These are phyloP conservation scores for Diaporthe sp. DNA, from an alignment of 2,329 filamentous ascomycete genomes.

Conservation along the genomic window DNA sequence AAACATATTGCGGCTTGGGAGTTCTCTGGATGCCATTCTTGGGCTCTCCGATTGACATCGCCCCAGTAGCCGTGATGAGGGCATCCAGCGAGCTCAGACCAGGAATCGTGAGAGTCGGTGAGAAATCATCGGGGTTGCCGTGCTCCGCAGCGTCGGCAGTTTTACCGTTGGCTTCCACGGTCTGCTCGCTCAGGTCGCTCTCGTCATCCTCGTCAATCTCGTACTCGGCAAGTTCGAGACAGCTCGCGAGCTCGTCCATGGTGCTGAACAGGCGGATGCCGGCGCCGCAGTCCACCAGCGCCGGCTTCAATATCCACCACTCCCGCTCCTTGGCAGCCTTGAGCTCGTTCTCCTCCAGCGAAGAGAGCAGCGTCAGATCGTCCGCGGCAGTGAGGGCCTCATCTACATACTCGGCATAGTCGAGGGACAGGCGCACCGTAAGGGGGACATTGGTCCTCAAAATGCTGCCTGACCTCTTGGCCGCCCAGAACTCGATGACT, in stretches of 20 bases:
- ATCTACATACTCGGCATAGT: slow-evolving; percentile 52
- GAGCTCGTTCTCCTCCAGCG: slow-evolving; percentile 47
- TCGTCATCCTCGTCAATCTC: slow-evolving; percentile 43
- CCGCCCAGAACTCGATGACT: slow-evolving; percentile 49
- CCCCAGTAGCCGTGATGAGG: slow-evolving; percentile 44
- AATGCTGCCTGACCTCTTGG: slow-evolving; percentile 47
- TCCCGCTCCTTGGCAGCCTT: slow-evolving; percentile 43
- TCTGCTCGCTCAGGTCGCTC: slow-evolving; percentile 31
- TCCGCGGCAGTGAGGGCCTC: slow-evolving; percentile 50
- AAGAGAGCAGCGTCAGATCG: slow-evolving; percentile 47
- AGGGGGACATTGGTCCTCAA: slow-evolving; percentile 45
- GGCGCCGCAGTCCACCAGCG: slow-evolving; percentile 51
- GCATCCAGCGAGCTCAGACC: slow-evolving; percentile 43
- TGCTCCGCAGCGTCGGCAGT: slow-evolving; percentile 1
- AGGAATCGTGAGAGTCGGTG: slow-evolving; percentile 40
- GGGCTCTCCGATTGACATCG: slow-evolving; percentile 31
- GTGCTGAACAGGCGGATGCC: slow-evolving; percentile 53
- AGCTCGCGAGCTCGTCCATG: slow-evolving; percentile 46
- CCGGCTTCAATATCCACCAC: slow-evolving; percentile 54
- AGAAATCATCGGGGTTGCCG: slow-evolving; percentile 33
- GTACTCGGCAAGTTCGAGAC: slow-evolving; percentile 49
- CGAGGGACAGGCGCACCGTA: slow-evolving; percentile 48
- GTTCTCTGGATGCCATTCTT: slow-evolving; percentile 37
- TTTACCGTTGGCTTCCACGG: slow-evolving; percentile 37
- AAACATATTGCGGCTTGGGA: not conserved